Base-by-base conservation (phyloP, 306 rosid genomes). In the Gillenia trifoliata region DNA sequence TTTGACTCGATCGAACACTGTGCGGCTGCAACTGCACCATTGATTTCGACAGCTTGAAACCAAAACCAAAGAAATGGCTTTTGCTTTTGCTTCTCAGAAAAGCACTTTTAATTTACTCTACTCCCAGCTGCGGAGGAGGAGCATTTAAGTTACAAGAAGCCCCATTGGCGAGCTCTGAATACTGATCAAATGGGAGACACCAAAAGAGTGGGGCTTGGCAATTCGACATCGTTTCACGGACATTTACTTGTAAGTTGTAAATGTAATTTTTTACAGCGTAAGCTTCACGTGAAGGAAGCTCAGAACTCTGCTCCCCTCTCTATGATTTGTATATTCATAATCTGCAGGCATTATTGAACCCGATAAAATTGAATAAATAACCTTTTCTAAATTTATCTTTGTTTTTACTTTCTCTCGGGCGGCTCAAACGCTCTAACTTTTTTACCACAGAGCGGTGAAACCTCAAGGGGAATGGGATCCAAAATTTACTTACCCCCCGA, bases 271-370 rank as follows among this genome's bases (percentile, higher is more conserved):
- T 56, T 45, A 41, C 56, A 73, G 77, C 72, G 56, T 68, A 75
- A 38, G 62, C 84, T 81, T 84, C 88, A 84, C 86, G 90, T 86
- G 90, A 84, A 73, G 73, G 75, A 67, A 68, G 30, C 70, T 64
- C 86, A 47, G 79, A 64, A 68, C 74, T 75, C 45, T 69, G 78
- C 68, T 65, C 78, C 55, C 43, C 47, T 82, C 80, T 77, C 89
- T 45, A 71, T 77, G 83, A 78, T 70, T 74, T 80, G 56, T 63
- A 71, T 74, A 71, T 65, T 40, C 41, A 54, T 49, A 62, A 75
- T 13, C 66, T 30, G 66, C 85, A 56, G 64, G 8, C 83, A 80
- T 80, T 64, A 74, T 83, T 71, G 49, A 72, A 78, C 16, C 69
- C 59, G 19, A 47, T 9, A 19, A 16, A 64, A 74, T 8, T 5